Evolutionary conservation across 371 early-diverging fungal species (phyloP).

Genomic region (Mortierella polycephala): DNA sequence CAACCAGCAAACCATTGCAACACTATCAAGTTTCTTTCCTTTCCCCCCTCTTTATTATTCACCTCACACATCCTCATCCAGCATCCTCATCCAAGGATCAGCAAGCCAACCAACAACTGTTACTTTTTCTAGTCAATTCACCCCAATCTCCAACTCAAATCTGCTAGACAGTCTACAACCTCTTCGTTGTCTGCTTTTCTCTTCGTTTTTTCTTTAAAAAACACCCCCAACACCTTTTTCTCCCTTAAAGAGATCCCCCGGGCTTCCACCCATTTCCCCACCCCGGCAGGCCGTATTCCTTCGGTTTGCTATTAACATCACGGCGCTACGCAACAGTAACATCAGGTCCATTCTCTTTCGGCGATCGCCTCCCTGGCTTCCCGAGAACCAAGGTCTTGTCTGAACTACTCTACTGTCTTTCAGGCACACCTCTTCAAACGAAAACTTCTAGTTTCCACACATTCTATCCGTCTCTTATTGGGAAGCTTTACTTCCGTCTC

Average conservation of each 20-base stretch:
- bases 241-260: slow-evolving; percentile 55
- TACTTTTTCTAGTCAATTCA: slow-evolving; percentile 32
- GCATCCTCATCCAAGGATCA: slow-evolving; percentile 29
- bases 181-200: slow-evolving; percentile 19
- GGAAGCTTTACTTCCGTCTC: slow-evolving; percentile 49
- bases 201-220: slow-evolving; percentile 45
- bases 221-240: slow-evolving; percentile 39
- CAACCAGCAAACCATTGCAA: slow-evolving; percentile 4
- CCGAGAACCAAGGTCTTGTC: slow-evolving; percentile 56
- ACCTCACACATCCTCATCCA: slow-evolving; percentile 10
- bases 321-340: slow-evolving; percentile 75
- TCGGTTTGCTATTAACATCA: slow-evolving; percentile 66
- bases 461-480: slow-evolving; percentile 22
- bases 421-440: slow-evolving; percentile 39
- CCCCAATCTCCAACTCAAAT: slow-evolving; percentile 16
- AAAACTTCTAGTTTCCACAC: slow-evolving; percentile 19
- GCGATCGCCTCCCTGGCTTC: slow-evolving; percentile 77
- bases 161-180: slow-evolving; percentile 55
- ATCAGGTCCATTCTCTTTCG: slow-evolving; percentile 70
- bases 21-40: not conserved
- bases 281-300: slow-evolving; percentile 62
- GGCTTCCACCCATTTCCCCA: slow-evolving; percentile 63
- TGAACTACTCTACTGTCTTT: slow-evolving; percentile 51
- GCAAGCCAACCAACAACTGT: slow-evolving; percentile 24
- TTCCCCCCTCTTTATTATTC: slow-evolving; percentile 4